Percentiles rank a stretch among this genome's conserved stretches.
Conservation (phyloP, 202 grass and related monocot species). For the Setaria viridis region DNA sequence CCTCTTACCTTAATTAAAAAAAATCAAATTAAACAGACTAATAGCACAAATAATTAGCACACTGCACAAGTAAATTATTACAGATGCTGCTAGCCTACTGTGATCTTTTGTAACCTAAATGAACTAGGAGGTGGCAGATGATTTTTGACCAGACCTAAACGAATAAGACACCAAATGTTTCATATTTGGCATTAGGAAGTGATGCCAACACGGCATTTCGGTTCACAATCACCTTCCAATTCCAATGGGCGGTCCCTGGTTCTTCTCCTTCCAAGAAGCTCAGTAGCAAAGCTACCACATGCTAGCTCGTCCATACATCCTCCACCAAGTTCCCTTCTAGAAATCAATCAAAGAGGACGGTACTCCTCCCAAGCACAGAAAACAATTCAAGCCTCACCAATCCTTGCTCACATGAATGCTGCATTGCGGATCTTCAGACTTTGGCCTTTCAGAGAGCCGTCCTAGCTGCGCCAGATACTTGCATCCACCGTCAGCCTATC, state of each 20-base stretch:
- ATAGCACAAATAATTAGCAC: neutral
- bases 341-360: constrained; percentile 7
- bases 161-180: neutral
- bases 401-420: constrained; percentile 29
- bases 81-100: neutral
- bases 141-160: constrained; percentile 27
- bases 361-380: neutral
- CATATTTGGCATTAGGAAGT: neutral
- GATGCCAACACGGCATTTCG: constrained; percentile 11
- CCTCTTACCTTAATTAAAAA: neutral
- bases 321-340: constrained; percentile 10
- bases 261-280: constrained; percentile 12
- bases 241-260: neutral
- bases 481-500: constrained; percentile 10
- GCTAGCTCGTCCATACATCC: neutral
- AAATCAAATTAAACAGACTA: neutral
- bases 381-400: neutral
- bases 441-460: constrained; percentile 30
- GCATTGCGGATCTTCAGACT: constrained; percentile 17
- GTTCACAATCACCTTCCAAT: constrained; percentile 8
- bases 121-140: neutral
- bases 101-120: neutral
- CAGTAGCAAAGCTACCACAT: neutral
- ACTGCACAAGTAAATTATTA: no score
- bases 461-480: constrained; percentile 32